Percentiles rank a stretch among this genome's conserved stretches.
phyloP scores from a whole-genome alignment of 2,329 filamentous ascomycete genomes.

The Apiospora malaysiana region DNA sequence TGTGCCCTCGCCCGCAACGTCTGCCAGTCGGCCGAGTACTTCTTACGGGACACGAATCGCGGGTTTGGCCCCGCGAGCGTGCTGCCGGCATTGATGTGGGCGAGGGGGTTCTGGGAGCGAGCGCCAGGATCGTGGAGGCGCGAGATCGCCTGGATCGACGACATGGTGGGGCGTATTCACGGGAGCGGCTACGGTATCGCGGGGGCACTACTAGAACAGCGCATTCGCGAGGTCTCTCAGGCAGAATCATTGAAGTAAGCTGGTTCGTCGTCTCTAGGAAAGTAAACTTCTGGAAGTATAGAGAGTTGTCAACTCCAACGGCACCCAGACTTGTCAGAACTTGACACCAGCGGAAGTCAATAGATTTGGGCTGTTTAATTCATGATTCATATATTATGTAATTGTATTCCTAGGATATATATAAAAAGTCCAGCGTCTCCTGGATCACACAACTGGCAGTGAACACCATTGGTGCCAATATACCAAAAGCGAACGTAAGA shows the following conservation, averaged over 20 bases:
- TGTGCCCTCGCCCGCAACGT: slow-evolving; percentile 29
- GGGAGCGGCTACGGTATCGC: slow-evolving; percentile 10
- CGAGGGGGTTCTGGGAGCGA: slow-evolving; percentile 10
- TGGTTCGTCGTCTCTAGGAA: no score
- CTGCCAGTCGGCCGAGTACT: slow-evolving; percentile 33
- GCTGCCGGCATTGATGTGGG: slow-evolving; percentile 25
- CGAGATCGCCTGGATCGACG: slow-evolving; percentile 23
- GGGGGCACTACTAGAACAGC: neutral
- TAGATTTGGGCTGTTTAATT: no score
- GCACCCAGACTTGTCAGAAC: no score
- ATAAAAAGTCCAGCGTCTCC: neutral
- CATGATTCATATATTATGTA: no score
- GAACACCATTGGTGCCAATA: slow-evolving; percentile 20
- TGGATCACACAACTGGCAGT: neutral
- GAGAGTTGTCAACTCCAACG: no score
- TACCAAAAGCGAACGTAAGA: neutral
- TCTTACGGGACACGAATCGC: slow-evolving; percentile 27
- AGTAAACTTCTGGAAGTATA: no score
- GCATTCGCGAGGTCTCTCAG: neutral
- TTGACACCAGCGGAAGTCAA: no score
- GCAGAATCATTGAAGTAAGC: neutral
- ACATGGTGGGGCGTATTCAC: slow-evolving; percentile 1
- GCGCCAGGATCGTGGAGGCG: slow-evolving; percentile 20
- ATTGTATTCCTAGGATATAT: no score
- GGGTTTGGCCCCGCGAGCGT: slow-evolving; percentile 28